Evolutionary conservation across 2,329 filamentous ascomycete genomes (phyloP).

Genomic region (Fusarium circinatum): DNA sequence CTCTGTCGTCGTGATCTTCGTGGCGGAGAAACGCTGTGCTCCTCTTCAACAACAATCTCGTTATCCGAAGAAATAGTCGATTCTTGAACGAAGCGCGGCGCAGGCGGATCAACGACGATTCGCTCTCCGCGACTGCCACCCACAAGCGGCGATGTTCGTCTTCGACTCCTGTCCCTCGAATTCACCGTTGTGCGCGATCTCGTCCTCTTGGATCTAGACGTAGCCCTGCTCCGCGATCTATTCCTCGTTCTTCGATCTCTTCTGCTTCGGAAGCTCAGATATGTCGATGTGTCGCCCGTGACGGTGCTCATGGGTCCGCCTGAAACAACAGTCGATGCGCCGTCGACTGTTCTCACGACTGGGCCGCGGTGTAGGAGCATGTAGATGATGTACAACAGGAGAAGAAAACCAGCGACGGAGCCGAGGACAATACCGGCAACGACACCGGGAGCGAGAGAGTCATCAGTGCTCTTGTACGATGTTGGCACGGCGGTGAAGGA

Average conservation of each 20-base stretch:
- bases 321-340: slow-evolving; percentile 22
- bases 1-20: slow-evolving; percentile 39
- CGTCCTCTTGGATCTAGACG: slow-evolving; percentile 31
- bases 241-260: slow-evolving; percentile 28
- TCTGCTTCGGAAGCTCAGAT: slow-evolving; percentile 37
- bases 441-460: slow-evolving; percentile 55
- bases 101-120: slow-evolving; percentile 45
- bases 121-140: slow-evolving; percentile 22
- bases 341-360: slow-evolving; percentile 41
- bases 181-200: slow-evolving; percentile 38
- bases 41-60: slow-evolving; percentile 53
- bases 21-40: slow-evolving; percentile 44
- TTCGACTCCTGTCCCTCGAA: slow-evolving; percentile 32
- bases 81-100: slow-evolving; percentile 44
- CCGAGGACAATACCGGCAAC: slow-evolving; percentile 59
- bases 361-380: slow-evolving; percentile 58
- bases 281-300: slow-evolving; percentile 36
- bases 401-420: slow-evolving; percentile 60
- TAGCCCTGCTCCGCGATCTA: slow-evolving; percentile 23
- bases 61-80: slow-evolving; percentile 46
- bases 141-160: slow-evolving; percentile 35
- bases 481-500: slow-evolving; percentile 49
- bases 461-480: slow-evolving; percentile 49
- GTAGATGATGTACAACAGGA: slow-evolving; percentile 64
- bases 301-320: slow-evolving; percentile 35